A percentile compares a stretch with the other conserved stretches of the same genome.
phyloP scores from a whole-genome alignment of 1,139 yeast genomes.

The Saccharomycopsis crataegensis region DNA sequence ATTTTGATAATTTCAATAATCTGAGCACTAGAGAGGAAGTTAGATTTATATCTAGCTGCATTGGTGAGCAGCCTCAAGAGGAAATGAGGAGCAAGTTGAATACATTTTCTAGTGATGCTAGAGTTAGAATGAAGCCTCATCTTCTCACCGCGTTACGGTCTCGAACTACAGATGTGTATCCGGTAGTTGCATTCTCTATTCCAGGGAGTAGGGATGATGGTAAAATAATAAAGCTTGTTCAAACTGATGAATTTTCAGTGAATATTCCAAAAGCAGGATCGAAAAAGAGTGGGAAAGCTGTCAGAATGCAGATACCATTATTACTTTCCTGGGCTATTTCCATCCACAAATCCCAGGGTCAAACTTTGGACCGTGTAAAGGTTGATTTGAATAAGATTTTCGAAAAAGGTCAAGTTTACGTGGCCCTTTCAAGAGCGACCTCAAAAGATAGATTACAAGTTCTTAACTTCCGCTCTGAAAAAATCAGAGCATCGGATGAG shows the following conservation, averaged over 20 bases:
- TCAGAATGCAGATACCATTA: slow-evolving; percentile 62
- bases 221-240: slow-evolving; percentile 30
- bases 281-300: slow-evolving; percentile 22
- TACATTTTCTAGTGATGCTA: slow-evolving; percentile 21
- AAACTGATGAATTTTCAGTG: slow-evolving; percentile 37
- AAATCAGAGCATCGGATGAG: slow-evolving; percentile 55
- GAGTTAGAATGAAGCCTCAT: slow-evolving; percentile 19
- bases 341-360: slow-evolving; percentile 90
- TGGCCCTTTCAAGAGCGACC: slow-evolving; percentile 86
- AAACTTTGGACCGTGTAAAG: slow-evolving; percentile 69
- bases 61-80: slow-evolving; percentile 18
- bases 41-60: slow-evolving; percentile 29
- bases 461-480: slow-evolving; percentile 54
- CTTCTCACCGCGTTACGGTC: slow-evolving; percentile 32
- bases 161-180: slow-evolving; percentile 30
- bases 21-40: slow-evolving; percentile 25
- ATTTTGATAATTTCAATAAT: slow-evolving; percentile 14
- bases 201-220: slow-evolving; percentile 25
- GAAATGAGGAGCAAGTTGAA: slow-evolving; percentile 23
- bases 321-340: slow-evolving; percentile 84
- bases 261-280: slow-evolving; percentile 21
- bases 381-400: slow-evolving; percentile 67
- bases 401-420: slow-evolving; percentile 85
- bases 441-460: slow-evolving; percentile 68
- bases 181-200: slow-evolving; percentile 49